A percentile compares a stretch with the other conserved stretches of the same genome.
Conservation (phyloP, 2,329 filamentous ascomycete genomes). For the Leptosphaerulina australis region DNA sequence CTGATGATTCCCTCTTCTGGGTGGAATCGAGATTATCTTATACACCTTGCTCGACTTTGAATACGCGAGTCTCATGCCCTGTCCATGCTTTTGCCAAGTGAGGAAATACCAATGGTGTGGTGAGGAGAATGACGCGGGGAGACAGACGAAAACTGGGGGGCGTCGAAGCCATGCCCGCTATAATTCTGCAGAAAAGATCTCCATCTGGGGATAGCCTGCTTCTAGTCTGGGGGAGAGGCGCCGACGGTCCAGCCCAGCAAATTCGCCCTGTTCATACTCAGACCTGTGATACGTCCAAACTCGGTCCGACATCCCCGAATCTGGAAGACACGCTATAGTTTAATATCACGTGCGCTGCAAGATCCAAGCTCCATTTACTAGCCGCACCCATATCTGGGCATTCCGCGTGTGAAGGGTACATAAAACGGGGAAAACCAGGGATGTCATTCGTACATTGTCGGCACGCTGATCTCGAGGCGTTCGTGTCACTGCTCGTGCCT, state of each 20-base stretch:
- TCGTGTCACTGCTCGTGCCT: conserved; percentile 13
- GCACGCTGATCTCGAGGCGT: conserved; percentile 17
- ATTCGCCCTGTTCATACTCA: background rate
- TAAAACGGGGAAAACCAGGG: conserved; percentile 3
- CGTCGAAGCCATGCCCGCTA: conserved; percentile 19
- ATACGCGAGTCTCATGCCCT: conserved; percentile 19
- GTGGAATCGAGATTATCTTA: conserved; percentile 28
- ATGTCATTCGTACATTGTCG: conserved; percentile 30
- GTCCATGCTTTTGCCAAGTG: conserved; percentile 26
- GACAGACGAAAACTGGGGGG: conserved; percentile 22
- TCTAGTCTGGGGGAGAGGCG: conserved; percentile 26
- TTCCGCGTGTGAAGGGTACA: conserved; percentile 1
- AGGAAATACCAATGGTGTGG: conserved; percentile 25
- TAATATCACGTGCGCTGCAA: conserved; percentile 4
- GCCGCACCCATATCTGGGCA: background rate
- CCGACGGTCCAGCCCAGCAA: conserved; percentile 24
- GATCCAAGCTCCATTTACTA: conserved; percentile 2
- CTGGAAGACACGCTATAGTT: background rate
- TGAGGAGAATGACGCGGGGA: conserved; percentile 34
- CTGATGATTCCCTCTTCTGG: conserved; percentile 19
- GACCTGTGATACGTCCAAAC: conserved; percentile 13
- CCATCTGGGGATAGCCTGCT: conserved; percentile 18
- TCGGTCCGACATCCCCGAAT: conserved; percentile 24
- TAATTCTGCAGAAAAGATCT: conserved; percentile 10
- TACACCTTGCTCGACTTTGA: conserved; percentile 22